These are phyloP conservation scores for Cryptococcus sp. DNA, from an alignment of 1,284 basidiomycete genomes.

Conservation along the genomic window DNA sequence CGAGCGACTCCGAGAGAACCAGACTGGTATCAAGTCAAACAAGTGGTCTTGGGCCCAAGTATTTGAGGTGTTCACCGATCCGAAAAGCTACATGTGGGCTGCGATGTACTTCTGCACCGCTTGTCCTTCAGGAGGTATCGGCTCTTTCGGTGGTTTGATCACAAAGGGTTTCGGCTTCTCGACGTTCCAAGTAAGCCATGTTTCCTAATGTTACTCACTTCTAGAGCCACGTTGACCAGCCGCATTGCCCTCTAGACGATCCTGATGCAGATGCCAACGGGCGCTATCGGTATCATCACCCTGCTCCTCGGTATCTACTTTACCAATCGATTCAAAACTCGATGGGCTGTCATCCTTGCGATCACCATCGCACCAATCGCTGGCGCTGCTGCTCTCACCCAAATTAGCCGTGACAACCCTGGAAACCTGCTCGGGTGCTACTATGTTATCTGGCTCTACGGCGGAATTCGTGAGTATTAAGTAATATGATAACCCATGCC, in stretches of 20 bases:
- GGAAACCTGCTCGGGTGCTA: slow-evolving; percentile 53
- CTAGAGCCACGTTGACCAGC: background rate
- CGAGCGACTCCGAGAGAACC: slow-evolving; percentile 40
- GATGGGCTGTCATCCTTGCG: slow-evolving; percentile 48
- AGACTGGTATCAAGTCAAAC: slow-evolving; percentile 37
- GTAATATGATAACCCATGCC: background rate
- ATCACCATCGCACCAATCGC: slow-evolving; percentile 53
- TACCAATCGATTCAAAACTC: slow-evolving; percentile 55
- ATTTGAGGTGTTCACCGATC: slow-evolving; percentile 42
- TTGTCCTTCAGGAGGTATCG: slow-evolving; percentile 42
- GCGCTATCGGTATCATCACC: slow-evolving; percentile 54
- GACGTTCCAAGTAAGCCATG: slow-evolving; percentile 34
- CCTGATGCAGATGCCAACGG: slow-evolving; percentile 52
- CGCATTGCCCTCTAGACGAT: slow-evolving; percentile 9
- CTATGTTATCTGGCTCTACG: slow-evolving; percentile 46
- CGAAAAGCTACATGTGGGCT: slow-evolving; percentile 43
- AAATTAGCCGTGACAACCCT: slow-evolving; percentile 47
- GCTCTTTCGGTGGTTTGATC: slow-evolving; percentile 38
- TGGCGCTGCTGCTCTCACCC: slow-evolving; percentile 51
- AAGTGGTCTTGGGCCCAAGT: slow-evolving; percentile 46
- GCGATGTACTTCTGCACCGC: slow-evolving; percentile 31
- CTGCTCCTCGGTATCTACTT: slow-evolving; percentile 52
- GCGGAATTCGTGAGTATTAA: slow-evolving; percentile 11
- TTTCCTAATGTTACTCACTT: background rate
- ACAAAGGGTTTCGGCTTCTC: slow-evolving; percentile 33